phyloP scores from a whole-genome alignment of 495 filamentous ascomycete species.

The Daldinia grandis region DNA sequence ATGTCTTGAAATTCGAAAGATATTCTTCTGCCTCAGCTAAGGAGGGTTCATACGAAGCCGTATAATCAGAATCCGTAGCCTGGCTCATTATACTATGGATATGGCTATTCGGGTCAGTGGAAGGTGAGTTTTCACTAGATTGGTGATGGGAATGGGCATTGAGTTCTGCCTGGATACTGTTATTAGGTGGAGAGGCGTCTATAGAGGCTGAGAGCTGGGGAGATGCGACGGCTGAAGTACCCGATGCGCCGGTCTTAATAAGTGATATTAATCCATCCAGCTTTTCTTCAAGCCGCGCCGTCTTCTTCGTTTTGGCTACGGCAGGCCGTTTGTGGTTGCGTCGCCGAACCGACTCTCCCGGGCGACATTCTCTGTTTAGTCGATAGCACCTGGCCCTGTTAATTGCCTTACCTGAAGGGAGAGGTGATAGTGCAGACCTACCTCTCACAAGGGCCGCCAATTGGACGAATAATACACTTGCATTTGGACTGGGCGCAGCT shows the following conservation, averaged over 20 bases:
- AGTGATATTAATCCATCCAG: conserved; percentile 9
- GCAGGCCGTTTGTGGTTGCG: not conserved
- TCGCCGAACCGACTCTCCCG: conserved; percentile 6
- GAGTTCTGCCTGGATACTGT: not conserved
- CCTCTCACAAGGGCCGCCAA: conserved; percentile 11
- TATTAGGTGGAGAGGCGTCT: not conserved
- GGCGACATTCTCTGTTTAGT: conserved; percentile 11
- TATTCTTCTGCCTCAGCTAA: not conserved
- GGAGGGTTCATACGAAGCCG: not conserved
- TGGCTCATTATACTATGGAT: not conserved
- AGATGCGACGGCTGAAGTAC: not conserved
- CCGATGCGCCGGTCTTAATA: not conserved
- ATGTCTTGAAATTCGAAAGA: not conserved
- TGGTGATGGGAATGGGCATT: not conserved
- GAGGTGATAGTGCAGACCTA: not conserved
- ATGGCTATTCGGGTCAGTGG: not conserved
- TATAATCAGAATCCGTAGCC: not conserved
- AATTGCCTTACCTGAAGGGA: not conserved
- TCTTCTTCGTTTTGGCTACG: not conserved
- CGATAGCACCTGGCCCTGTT: not conserved
- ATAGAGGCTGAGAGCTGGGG: not conserved
- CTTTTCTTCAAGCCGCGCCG: conserved; percentile 3
- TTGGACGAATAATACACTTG: conserved; percentile 13
- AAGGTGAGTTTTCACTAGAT: not conserved
- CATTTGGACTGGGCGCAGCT: conserved; percentile 8